Evolutionary conservation across 306 rosid species (phyloP).

Genomic region (Dryas drummondii): DNA sequence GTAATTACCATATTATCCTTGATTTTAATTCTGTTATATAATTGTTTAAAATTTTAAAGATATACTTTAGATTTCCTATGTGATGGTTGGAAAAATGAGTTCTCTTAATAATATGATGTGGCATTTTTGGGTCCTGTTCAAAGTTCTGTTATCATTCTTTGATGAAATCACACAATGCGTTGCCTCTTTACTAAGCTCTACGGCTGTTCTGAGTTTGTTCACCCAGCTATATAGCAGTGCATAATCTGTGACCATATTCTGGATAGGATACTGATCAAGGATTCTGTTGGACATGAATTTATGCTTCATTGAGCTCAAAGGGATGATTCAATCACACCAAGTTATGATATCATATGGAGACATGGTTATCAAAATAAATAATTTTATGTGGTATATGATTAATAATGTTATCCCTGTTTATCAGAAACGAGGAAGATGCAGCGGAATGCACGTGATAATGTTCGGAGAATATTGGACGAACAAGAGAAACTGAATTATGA

Average conservation of each 20-base stretch:
- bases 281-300: neutral
- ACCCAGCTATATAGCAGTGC: neutral
- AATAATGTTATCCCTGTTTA: constrained; percentile 17
- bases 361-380: neutral
- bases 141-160: neutral
- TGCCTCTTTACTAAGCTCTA: neutral
- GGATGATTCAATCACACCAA: neutral
- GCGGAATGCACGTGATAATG: constrained; percentile 59
- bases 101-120: neutral
- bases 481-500: constrained; percentile 76
- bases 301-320: constrained; percentile 5
- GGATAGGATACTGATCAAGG: neutral
- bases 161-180: neutral
- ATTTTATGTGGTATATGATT: neutral
- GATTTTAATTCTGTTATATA: too few species aligned
- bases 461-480: constrained; percentile 67
- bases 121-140: neutral
- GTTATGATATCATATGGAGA: neutral
- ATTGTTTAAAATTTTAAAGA: too few species aligned
- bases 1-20: too few species aligned
- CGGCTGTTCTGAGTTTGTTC: neutral
- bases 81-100: too few species aligned
- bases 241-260: neutral
- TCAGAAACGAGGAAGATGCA: constrained; percentile 81
- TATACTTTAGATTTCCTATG: too few species aligned